Percentiles rank a stretch among this genome's conserved stretches.
Evolutionary conservation across 2,329 filamentous ascomycete genomes (phyloP).

Genomic region (Cladosporium sp.): DNA sequence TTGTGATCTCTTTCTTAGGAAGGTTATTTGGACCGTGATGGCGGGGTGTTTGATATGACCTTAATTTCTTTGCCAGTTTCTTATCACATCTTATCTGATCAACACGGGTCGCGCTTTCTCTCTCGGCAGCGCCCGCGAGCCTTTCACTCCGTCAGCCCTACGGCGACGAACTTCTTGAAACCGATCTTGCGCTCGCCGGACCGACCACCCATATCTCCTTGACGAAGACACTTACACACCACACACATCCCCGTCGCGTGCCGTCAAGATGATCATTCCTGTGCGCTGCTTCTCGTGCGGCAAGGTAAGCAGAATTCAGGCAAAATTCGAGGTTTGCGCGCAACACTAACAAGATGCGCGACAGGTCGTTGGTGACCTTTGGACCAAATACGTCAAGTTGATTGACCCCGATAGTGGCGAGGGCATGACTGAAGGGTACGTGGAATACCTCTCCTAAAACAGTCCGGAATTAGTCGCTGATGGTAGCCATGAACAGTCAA

Average conservation of each 20-base stretch:
- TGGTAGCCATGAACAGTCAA: constrained; percentile 61
- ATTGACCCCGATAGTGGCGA: constrained; percentile 81
- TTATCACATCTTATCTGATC: constrained; percentile 3
- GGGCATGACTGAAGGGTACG: constrained; percentile 45
- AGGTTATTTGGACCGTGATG: neutral
- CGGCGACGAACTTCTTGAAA: constrained; percentile 12
- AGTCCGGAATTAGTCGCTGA: neutral
- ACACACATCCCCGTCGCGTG: constrained; percentile 9
- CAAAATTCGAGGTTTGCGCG: constrained; percentile 16
- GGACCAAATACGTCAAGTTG: constrained; percentile 91
- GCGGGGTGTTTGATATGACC: constrained; percentile 5
- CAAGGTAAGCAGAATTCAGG: constrained; percentile 67
- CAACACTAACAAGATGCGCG: constrained; percentile 35
- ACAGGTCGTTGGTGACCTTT: constrained; percentile 94
- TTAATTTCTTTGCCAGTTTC: constrained; percentile 2
- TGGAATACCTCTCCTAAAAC: neutral
- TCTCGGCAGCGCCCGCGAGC: neutral
- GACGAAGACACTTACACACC: neutral
- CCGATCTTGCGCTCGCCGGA: constrained; percentile 10
- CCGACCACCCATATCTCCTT: neutral
- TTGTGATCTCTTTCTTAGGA: neutral
- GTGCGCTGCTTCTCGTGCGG: constrained; percentile 98
- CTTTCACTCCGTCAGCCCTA: constrained; percentile 1
- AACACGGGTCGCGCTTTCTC: neutral
- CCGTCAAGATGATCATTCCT: constrained; percentile 87